phyloP scores from a whole-genome alignment of 2,329 filamentous ascomycete species.

The Dactylonectria estremocensis region DNA sequence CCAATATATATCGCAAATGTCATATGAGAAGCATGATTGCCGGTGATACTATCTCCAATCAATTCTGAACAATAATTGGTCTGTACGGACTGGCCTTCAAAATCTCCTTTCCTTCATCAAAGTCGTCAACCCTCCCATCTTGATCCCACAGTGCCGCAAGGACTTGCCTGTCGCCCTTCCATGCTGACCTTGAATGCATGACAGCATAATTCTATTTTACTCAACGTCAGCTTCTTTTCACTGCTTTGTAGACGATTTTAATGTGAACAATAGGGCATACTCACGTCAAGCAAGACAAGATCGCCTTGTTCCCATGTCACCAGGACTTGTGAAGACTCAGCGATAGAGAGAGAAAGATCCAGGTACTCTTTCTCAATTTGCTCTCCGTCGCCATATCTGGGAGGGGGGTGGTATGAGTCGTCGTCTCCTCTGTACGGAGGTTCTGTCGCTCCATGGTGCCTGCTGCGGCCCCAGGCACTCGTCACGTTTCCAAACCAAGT shows the following conservation, averaged over 20 bases:
- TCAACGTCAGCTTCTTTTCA: not conserved
- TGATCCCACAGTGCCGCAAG: slow-evolving; percentile 53
- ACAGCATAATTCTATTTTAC: slow-evolving; percentile 51
- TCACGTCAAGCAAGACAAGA: slow-evolving; percentile 51
- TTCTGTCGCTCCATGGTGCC: slow-evolving; percentile 51
- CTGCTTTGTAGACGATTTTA: too few species aligned
- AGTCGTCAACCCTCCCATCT: slow-evolving; percentile 45
- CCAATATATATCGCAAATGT: too few species aligned
- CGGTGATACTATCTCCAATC: not conserved
- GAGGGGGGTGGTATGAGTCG: slow-evolving; percentile 53
- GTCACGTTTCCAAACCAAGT: slow-evolving; percentile 56
- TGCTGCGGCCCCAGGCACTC: slow-evolving; percentile 53
- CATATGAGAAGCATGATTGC: too few species aligned
- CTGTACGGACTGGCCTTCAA: slow-evolving; percentile 9
- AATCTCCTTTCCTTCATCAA: slow-evolving; percentile 40
- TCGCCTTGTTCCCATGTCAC: slow-evolving; percentile 51
- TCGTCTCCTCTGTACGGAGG: slow-evolving; percentile 52
- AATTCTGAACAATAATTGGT: slow-evolving; percentile 8
- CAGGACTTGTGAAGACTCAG: slow-evolving; percentile 44
- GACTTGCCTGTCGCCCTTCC: slow-evolving; percentile 51
- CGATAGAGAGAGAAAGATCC: slow-evolving; percentile 48
- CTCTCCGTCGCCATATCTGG: slow-evolving; percentile 49
- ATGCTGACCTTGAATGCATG: slow-evolving; percentile 51
- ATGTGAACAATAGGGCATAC: slow-evolving; percentile 9
- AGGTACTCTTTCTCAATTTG: slow-evolving; percentile 49